Evolutionary conservation across 106 monocot genomes (phyloP), one percentile per base, ranked within the genome.

Genomic region (Phalaenopsis equestris): DNA sequence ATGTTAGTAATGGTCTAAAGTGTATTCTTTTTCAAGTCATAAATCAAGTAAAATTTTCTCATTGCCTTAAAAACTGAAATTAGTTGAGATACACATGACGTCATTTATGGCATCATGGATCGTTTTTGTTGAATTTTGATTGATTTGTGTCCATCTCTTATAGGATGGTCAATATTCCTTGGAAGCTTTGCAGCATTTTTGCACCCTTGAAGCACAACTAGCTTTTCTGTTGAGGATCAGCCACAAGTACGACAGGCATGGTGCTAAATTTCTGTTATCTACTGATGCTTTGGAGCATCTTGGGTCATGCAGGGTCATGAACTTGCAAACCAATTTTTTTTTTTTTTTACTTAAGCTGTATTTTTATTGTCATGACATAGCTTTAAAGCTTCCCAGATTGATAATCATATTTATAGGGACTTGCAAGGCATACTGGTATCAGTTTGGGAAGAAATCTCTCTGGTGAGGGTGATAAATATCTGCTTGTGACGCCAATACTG

Each of bases 261-360:
- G 96, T 73, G 81, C 87, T 84, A 90, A 96, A 80, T 88, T 96
- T 84, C 85, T 96, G n/a, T 81, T 93, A 57, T 96, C 96, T 16
- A 92, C 93, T 87, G 87, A 86, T 41, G 85, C 86, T 57, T 83
- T 96, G 74, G 93, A 94, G 58, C 88, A 96, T 86, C 87, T 96
- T 67, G 80, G 86, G 7, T 91, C 94, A 74, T 94, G 84, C 85
- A 84, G 73, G 76, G 82, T 79, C 73, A 36, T 90, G 19, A 75
- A 73, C 73, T 80, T 84, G 72, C 90, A 82, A 24, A 79, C 52
- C 45, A 94, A 91, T 96, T 70, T 55, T 48, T 24, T 84, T 42
- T 21, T 2, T 42, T 30, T 46, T 70, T 81, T 1, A 14, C 46
- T 41, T 75, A 5, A 21, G 74, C 68, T 79, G 52, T 6, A 3